A percentile compares a stretch with the other conserved stretches of the same genome.
These are phyloP conservation scores for Penicillium goetzii DNA, from an alignment of 495 filamentous ascomycete species.

Conservation along the genomic window DNA sequence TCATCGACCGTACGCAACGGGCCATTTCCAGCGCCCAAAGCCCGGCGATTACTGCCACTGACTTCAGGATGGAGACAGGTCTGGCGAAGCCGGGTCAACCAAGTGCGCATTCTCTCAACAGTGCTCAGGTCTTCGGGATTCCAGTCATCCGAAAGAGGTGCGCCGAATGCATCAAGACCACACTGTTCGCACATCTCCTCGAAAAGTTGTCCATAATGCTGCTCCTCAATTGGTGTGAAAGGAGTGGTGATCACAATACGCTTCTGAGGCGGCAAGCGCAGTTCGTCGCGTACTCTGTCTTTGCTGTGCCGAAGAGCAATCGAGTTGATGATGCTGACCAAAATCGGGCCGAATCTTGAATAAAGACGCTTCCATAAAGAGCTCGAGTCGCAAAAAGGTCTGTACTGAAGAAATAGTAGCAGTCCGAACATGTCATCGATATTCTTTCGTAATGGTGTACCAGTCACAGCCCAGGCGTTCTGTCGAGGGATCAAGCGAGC, in stretches of 20 bases:
- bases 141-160: constrained; percentile 63
- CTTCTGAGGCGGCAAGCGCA: constrained; percentile 70
- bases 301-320: constrained; percentile 89
- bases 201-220: constrained; percentile 76
- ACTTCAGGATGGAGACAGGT: constrained; percentile 86
- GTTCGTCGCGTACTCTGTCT: constrained; percentile 71
- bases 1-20: constrained; percentile 79
- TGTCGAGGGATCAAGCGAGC: constrained; percentile 77
- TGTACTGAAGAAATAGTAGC: constrained; percentile 75
- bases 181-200: constrained; percentile 70
- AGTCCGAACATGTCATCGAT: constrained; percentile 70
- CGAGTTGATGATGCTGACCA: constrained; percentile 64
- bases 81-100: constrained; percentile 75
- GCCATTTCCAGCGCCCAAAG: constrained; percentile 64
- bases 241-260: constrained; percentile 86
- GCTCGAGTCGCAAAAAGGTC: constrained; percentile 68
- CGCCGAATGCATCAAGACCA: constrained; percentile 66
- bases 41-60: constrained; percentile 66
- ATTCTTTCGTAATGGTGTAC: constrained; percentile 83
- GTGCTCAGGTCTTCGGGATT: constrained; percentile 57
- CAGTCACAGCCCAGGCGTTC: constrained; percentile 92
- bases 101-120: constrained; percentile 69
- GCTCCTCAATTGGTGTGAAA: constrained; percentile 85
- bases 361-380: constrained; percentile 71
- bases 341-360: constrained; percentile 57